Percentiles rank a stretch among this genome's conserved stretches.
These are phyloP conservation scores for Diaporthe vexans DNA, from an alignment of 2,329 filamentous ascomycete genomes.

Conservation along the genomic window DNA sequence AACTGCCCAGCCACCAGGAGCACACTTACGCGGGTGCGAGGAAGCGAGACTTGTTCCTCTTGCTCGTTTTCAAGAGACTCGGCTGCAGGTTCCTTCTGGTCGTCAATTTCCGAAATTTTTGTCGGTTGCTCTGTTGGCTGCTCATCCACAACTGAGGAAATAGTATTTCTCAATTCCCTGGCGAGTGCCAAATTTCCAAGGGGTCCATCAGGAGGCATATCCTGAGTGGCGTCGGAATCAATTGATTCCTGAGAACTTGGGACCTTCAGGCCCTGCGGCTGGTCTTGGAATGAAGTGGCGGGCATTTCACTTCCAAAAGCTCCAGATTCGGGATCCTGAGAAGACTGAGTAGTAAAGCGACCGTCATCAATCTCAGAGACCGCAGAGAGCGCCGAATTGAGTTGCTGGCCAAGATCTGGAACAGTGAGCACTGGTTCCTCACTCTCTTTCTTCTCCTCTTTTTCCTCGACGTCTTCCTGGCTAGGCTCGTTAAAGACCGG, in stretches of 20 bases:
- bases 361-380: background rate
- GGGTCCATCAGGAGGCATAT: conserved; percentile 35
- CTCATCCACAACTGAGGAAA: conserved; percentile 35
- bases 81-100: background rate
- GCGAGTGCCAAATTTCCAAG: conserved; percentile 21
- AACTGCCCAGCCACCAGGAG: background rate
- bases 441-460: background rate
- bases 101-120: background rate
- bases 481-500: background rate
- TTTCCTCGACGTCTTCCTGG: conserved; percentile 1
- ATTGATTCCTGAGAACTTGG: conserved; percentile 35
- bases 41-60: background rate
- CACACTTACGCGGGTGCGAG: conserved; percentile 34
- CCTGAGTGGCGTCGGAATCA: conserved; percentile 32
- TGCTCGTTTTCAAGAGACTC: conserved; percentile 26
- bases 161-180: conserved; percentile 33
- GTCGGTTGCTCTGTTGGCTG: background rate
- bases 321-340: conserved; percentile 29
- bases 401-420: conserved; percentile 23
- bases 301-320: conserved; percentile 10
- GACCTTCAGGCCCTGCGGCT: background rate
- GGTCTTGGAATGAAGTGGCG: conserved; percentile 10
- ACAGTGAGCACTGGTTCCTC: background rate
- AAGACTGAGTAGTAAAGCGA: conserved; percentile 21
- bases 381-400: conserved; percentile 5